Conservation (phyloP, 371 early-diverging fungal genomes). For the Saksenaea vasiformis region DNA sequence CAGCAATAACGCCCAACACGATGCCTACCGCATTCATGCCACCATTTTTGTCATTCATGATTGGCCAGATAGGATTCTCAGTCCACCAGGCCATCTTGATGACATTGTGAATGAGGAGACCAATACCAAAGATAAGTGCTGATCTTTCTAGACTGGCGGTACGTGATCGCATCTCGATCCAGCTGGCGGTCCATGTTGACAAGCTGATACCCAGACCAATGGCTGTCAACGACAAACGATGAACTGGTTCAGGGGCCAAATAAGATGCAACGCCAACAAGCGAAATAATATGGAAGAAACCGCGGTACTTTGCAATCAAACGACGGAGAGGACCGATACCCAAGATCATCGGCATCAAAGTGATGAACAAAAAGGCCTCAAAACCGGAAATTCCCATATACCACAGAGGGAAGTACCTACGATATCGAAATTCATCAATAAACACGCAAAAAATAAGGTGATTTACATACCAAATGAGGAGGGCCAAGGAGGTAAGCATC, state of each 20-base stretch:
- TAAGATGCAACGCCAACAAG: slow-evolving; percentile 69
- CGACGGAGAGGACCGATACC: slow-evolving; percentile 64
- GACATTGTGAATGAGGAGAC: slow-evolving; percentile 67
- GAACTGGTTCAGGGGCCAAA: slow-evolving; percentile 54
- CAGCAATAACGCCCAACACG: slow-evolving; percentile 60
- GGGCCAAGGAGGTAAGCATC: slow-evolving; percentile 70
- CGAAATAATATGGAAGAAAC: slow-evolving; percentile 59
- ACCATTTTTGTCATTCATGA: slow-evolving; percentile 73
- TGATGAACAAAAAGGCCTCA: slow-evolving; percentile 73
- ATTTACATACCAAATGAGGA: slow-evolving; percentile 70
- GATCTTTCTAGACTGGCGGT: slow-evolving; percentile 64
- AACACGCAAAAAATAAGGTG: neutral
- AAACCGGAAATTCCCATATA: slow-evolving; percentile 85
- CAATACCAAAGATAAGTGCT: slow-evolving; percentile 65
- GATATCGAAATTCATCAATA: neutral
- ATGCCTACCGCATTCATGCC: slow-evolving; percentile 71
- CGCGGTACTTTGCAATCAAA: slow-evolving; percentile 56
- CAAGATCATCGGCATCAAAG: slow-evolving; percentile 61
- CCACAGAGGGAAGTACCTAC: slow-evolving; percentile 77
- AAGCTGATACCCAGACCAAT: slow-evolving; percentile 59
- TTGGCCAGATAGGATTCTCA: slow-evolving; percentile 83
- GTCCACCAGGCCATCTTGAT: slow-evolving; percentile 78
- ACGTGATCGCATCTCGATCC: slow-evolving; percentile 56
- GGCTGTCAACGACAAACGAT: slow-evolving; percentile 63
- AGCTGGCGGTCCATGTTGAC: slow-evolving; percentile 60